Evolutionary conservation across 1,139 yeast genomes (phyloP), one percentile per base, ranked within the genome.

Genomic region (Saccharomycopsis hybrid): DNA sequence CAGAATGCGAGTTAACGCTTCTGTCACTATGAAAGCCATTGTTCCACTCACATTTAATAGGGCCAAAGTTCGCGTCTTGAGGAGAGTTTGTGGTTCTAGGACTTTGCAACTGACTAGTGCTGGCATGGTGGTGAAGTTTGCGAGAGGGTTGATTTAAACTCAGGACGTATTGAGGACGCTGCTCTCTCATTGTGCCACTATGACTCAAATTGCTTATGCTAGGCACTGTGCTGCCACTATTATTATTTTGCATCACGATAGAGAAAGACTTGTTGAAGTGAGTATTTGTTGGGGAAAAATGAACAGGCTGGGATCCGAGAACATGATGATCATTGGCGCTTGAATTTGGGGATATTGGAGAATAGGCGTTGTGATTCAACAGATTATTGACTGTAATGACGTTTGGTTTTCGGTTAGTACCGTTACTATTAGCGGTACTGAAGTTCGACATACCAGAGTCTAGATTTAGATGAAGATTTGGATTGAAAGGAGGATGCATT

Each of bases 31-130:
- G 7, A 31, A 31, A 8, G 11, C 24, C 8, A n/a, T 25, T 36
- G 45, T 27, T 41, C 49, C 49, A 47, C 32, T 47, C 49, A 31
- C 49, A 47, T 30, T 47, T 41, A 4, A 47, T 47, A 3, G 49
- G 42, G n/a, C 42, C 49, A 31, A 42, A 28, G 24, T 29, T 28
- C 24, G 11, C 27, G 5, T 24, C 28, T 28, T 47, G 42, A 5
- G 49, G 46, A 5, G 49, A 42, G 4, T 41, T 41, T 39, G 41
- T 30, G 13, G 29, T 24, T 4, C 41, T 40, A 7, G 49, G 49
- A 13, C 39, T 36, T 5, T 36, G 32, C 18, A 27, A 18, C 31
- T 35, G 33, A 30, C 41, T 32, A 33, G n/a, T 25, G 44, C 44
- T 31, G 31, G 32, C n/a, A 5, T 29, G 30, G 27, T 31, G 46